Base-by-base conservation (phyloP, 306 rosid genomes). In the Cyamopsis tetragonoloba region DNA sequence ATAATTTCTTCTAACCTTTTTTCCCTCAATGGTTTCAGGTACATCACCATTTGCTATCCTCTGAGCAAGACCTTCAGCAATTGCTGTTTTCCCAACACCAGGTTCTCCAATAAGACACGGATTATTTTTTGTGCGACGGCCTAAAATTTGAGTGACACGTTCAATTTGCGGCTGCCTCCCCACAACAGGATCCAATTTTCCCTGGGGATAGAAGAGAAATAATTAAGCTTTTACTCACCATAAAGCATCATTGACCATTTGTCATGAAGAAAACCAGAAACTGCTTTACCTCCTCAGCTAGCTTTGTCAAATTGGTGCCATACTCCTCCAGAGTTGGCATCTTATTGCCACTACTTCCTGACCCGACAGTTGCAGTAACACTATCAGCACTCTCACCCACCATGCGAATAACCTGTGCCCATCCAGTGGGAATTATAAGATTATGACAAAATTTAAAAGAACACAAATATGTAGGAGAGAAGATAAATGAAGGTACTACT, bases 71-170 rank as follows among this genome's bases (percentile, higher is more conserved):
- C 97, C 99, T 80, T 93, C 99, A 15, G 99, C 99, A 62, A 93
- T 93, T 39, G 99, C 99, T 60, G 99, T 93, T 86, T 93, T 93
- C 49, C 99, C 99, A 70, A 93, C 99, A 76, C 99, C 99, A 64
- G 99, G 99, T 64, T 93, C 99, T 51, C 99, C 99, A 75, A 93
- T 90, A 44, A 93, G 95, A 75, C 99, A 93, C 5, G 99, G 99
- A 71, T 93, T 93, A 42, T 93, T 93, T 77, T 93, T 93, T 0
- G 98, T 93, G 4, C 98, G 82, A 64, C 98, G 87, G 11, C 98
- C 98, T 77, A 93, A 83, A 75, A 93, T 93, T 77, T 93, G 98
- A 66, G 93, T 89, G 22, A 93, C 98, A 54, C 98, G 91, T 79
- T 93, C 98, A 42, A 93, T 93, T 75, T 93, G 98, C 0, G 32